These are phyloP conservation scores for Coriolopsis trogii DNA, from an alignment of 1,284 basidiomycete species.

Conservation along the genomic window DNA sequence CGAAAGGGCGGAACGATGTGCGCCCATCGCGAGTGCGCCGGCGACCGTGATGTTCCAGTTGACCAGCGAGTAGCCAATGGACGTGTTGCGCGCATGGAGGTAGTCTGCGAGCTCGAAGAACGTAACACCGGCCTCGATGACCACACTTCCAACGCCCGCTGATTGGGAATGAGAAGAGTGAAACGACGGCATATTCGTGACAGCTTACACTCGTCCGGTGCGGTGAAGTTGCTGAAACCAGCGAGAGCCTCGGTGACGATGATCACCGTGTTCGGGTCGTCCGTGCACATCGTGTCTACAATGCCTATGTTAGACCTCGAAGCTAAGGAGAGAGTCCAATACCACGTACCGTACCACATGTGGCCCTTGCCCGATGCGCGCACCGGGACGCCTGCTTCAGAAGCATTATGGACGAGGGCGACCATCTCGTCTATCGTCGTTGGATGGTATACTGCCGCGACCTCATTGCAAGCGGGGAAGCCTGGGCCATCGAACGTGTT, in stretches of 20 bases:
- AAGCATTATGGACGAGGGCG: background rate
- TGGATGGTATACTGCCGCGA: background rate
- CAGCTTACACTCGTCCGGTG: background rate
- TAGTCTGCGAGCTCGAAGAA: constrained; percentile 1
- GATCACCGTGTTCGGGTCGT: background rate
- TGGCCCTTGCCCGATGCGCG: background rate
- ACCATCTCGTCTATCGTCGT: background rate
- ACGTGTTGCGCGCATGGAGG: background rate
- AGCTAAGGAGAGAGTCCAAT: too few relatives aligned
- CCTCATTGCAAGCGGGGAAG: background rate
- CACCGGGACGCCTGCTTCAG: background rate
- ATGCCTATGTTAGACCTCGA: background rate
- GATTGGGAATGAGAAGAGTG: background rate
- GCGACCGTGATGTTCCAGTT: background rate
- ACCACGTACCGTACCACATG: constrained; percentile 1
- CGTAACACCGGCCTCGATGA: background rate
- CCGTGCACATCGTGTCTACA: background rate
- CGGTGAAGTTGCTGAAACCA: background rate
- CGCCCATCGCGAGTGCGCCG: background rate
- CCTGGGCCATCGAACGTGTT: background rate
- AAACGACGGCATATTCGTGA: too few relatives aligned
- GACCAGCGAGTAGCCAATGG: background rate
- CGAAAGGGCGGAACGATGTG: background rate
- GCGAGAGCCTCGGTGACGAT: background rate
- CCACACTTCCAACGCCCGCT: background rate